Evolutionary conservation across 1,284 basidiomycete genomes (phyloP).

Genomic region (Melanopsichium pennsylvanicum): DNA sequence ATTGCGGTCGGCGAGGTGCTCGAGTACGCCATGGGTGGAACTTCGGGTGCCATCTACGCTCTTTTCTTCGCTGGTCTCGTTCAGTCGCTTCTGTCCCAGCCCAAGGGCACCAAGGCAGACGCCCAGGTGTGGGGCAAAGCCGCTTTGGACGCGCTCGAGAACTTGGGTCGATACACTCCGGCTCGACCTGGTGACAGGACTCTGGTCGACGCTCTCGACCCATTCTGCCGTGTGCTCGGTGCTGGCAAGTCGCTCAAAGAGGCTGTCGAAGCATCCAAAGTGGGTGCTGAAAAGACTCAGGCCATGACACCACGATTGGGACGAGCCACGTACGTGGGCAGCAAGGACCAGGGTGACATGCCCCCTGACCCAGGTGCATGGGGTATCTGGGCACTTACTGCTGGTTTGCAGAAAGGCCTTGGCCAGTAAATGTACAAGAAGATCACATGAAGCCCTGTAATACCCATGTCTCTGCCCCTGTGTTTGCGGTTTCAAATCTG

Average conservation of each 20-base stretch:
- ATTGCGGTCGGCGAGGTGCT: conserved; percentile 60
- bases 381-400: conserved; percentile 68
- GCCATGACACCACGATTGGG: conserved; percentile 70
- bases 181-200: conserved; percentile 72
- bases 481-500: no score
- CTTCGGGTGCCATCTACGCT: conserved; percentile 69
- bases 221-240: conserved; percentile 68
- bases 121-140: conserved; percentile 60
- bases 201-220: conserved; percentile 70
- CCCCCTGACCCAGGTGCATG: conserved; percentile 72
- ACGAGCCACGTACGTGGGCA: conserved; percentile 70
- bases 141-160: conserved; percentile 55
- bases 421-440: conserved; percentile 23
- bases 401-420: conserved; percentile 60
- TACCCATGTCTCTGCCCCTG: no score
- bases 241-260: conserved; percentile 60
- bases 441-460: no score
- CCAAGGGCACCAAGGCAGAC: conserved; percentile 42
- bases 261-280: conserved; percentile 67
- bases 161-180: conserved; percentile 69
- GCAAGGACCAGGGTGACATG: conserved; percentile 58
- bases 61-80: conserved; percentile 70
- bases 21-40: conserved; percentile 67
- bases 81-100: conserved; percentile 54
- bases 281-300: conserved; percentile 70